Conservation (phyloP, 257 asterid species). For the Capsicum baccatum region DNA sequence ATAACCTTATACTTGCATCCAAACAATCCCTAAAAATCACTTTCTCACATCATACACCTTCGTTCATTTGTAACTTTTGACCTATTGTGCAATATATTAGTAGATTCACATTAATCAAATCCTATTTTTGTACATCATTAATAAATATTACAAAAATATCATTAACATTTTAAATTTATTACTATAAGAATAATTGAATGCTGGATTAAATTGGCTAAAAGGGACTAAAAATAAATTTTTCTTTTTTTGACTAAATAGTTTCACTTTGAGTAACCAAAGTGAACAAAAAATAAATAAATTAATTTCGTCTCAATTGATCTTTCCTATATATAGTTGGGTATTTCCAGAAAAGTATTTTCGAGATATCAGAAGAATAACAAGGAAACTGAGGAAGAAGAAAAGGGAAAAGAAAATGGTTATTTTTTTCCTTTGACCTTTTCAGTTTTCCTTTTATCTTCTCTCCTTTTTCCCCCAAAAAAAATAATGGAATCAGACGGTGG, state of each 20-base stretch:
- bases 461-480: background rate
- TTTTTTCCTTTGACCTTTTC: slow-evolving; percentile 44
- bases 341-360: slow-evolving; percentile 23
- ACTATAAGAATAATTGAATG: background rate
- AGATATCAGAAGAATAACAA: slow-evolving; percentile 44
- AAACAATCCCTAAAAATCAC: background rate
- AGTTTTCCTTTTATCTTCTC: slow-evolving; percentile 39
- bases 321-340: background rate
- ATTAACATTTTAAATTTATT: background rate
- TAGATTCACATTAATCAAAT: background rate
- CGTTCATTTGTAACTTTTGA: background rate
- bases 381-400: slow-evolving; percentile 23
- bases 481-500: slow-evolving; percentile 54
- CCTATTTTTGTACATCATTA: too few relatives aligned
- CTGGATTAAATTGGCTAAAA: slow-evolving; percentile 13
- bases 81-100: background rate
- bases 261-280: background rate
- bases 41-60: background rate
- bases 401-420: background rate
- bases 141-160: too few relatives aligned
- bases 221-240: background rate
- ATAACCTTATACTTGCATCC: too few relatives aligned
- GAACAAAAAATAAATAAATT: background rate
- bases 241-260: background rate
- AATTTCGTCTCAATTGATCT: background rate